phyloP scores from a whole-genome alignment of 75 land plant genomes.

The Isoetes taiwanensis region DNA sequence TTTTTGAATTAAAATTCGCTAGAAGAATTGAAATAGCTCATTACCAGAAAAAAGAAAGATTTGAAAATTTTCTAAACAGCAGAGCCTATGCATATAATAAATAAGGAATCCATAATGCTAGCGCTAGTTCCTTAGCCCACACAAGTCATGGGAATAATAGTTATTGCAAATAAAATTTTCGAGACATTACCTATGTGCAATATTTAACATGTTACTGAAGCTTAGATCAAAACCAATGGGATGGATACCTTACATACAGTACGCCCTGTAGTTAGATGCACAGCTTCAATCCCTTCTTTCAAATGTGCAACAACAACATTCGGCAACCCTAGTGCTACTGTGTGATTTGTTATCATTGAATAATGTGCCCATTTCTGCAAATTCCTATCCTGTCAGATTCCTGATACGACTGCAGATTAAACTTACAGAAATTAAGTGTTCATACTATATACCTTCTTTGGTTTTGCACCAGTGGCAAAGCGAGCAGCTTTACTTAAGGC shows the following conservation, averaged over 20 bases:
- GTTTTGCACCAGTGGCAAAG: slow-evolving; percentile 49
- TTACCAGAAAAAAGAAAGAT: no score
- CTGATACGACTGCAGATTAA: not conserved
- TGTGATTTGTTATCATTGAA: slow-evolving; percentile 83
- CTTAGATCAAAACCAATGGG: no score
- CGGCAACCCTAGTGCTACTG: slow-evolving; percentile 91
- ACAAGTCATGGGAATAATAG: no score
- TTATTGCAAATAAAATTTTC: no score
- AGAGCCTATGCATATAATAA: no score
- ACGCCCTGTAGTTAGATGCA: slow-evolving; percentile 87
- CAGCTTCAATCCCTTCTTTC: slow-evolving; percentile 93
- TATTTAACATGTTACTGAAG: no score
- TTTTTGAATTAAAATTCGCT: no score
- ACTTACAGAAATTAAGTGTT: not conserved
- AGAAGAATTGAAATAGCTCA: no score
- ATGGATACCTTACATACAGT: slow-evolving; percentile 93
- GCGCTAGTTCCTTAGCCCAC: no score
- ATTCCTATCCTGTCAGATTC: slow-evolving; percentile 9
- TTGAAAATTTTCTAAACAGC: no score
- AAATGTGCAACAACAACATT: slow-evolving; percentile 94
- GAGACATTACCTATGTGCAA: no score
- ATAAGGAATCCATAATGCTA: no score
- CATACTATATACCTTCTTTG: slow-evolving; percentile 40
- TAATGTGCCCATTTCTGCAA: slow-evolving; percentile 54
- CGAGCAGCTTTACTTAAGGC: slow-evolving; percentile 66